Percentiles rank a stretch among this genome's conserved stretches.
phyloP scores from a whole-genome alignment of 352 stramenopile genomes.

The Globisporangium middletonii region DNA sequence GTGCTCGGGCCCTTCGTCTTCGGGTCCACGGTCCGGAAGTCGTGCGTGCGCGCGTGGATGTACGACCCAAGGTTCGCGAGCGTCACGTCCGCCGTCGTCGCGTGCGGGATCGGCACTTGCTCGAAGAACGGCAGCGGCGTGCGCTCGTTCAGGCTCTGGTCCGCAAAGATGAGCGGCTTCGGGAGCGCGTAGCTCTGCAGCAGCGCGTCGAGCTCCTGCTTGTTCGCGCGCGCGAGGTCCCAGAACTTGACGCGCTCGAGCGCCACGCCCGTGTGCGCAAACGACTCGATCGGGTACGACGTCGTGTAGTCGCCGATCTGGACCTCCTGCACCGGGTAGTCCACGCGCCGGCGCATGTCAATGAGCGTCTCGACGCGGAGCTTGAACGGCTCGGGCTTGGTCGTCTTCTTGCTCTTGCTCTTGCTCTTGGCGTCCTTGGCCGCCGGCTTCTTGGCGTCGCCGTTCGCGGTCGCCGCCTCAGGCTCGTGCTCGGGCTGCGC shows the following conservation, averaged over 20 bases:
- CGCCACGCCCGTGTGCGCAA: constrained; percentile 18
- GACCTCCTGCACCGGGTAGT: constrained; percentile 20
- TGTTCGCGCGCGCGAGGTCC: constrained; percentile 34
- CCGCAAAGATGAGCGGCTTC: constrained; percentile 12
- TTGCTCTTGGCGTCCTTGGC: background rate
- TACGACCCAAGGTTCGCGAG: constrained; percentile 10
- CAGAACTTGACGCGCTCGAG: constrained; percentile 28
- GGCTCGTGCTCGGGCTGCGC: constrained; percentile 6
- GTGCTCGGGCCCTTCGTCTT: constrained; percentile 10
- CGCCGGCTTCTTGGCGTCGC: background rate
- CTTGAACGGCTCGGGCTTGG: constrained; percentile 24
- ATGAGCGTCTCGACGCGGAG: constrained; percentile 28
- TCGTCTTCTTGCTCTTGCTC: too few relatives aligned
- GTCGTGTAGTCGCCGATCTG: constrained; percentile 34
- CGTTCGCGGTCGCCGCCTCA: background rate
- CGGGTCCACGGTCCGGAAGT: constrained; percentile 6
- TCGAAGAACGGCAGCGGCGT: constrained; percentile 5
- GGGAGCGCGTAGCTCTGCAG: constrained; percentile 14
- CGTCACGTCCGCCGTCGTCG: constrained; percentile 8
- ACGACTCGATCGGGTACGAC: constrained; percentile 13
- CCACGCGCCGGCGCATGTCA: constrained; percentile 41
- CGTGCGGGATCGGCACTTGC: constrained; percentile 2
- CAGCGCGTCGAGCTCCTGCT: constrained; percentile 19
- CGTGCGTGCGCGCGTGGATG: constrained; percentile 5
- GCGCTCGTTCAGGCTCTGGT: constrained; percentile 2